These are phyloP conservation scores for Arxiozyma slooffiae DNA, from an alignment of 1,139 yeast genomes.

Conservation along the genomic window DNA sequence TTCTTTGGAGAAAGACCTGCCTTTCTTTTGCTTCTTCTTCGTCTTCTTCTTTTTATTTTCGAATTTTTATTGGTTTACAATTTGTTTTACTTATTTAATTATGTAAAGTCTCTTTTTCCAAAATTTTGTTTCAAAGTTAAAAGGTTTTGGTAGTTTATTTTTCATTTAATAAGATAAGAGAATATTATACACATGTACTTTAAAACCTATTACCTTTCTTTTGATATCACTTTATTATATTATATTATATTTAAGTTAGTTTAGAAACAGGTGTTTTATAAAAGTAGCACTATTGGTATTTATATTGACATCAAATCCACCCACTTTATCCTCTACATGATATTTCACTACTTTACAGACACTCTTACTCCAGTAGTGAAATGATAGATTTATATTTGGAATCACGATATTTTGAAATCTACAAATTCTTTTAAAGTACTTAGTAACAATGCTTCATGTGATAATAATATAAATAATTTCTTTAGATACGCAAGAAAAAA, in stretches of 20 bases:
- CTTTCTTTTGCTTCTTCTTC: too few relatives aligned
- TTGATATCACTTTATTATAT: neutral
- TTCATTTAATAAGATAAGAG: neutral
- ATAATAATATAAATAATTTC: neutral
- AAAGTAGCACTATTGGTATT: neutral
- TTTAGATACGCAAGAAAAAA: neutral
- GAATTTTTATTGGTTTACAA: neutral
- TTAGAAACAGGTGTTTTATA: too few relatives aligned
- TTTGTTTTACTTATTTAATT: too few relatives aligned
- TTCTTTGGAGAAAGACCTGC: neutral
- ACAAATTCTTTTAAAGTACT: neutral
- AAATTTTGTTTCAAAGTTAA: neutral
- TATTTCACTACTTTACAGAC: slow-evolving; percentile 15
- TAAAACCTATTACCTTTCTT: neutral
- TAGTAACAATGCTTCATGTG: neutral
- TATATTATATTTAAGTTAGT: neutral
- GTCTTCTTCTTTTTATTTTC: too few relatives aligned
- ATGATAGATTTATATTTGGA: neutral
- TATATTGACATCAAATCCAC: slow-evolving; percentile 4
- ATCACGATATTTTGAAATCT: neutral
- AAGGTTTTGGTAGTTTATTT: neutral
- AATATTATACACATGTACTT: neutral
- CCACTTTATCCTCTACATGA: slow-evolving; percentile 13
- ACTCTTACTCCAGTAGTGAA: slow-evolving; percentile 3
- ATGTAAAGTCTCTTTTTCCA: neutral